Conservation (phyloP, 805 yeast genomes). For the Cyberlindnera xylosilytica region DNA sequence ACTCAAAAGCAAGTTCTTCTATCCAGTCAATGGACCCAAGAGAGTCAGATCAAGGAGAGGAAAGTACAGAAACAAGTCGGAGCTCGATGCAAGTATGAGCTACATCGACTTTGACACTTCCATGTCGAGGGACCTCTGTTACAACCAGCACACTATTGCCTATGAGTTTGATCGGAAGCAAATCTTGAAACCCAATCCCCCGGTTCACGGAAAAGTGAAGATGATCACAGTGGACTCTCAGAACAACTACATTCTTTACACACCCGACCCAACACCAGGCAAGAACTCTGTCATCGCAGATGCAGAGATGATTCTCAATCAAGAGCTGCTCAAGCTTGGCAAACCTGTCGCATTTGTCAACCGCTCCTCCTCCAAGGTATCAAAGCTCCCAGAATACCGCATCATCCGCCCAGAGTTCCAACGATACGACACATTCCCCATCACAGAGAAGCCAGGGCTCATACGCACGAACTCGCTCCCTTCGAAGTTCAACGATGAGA, state of each 20-base stretch:
- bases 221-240: constrained; percentile 26
- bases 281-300: constrained; percentile 21
- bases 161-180: constrained; percentile 6
- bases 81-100: constrained; percentile 23
- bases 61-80: constrained; percentile 24
- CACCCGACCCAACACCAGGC: constrained; percentile 22
- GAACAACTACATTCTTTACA: constrained; percentile 26
- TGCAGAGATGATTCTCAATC: constrained; percentile 23
- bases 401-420: constrained; percentile 15
- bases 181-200: constrained; percentile 13
- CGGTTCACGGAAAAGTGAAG: constrained; percentile 9
- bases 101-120: constrained; percentile 23
- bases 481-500: constrained; percentile 10
- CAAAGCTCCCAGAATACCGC: constrained; percentile 12
- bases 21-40: constrained; percentile 26
- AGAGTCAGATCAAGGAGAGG: constrained; percentile 22
- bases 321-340: constrained; percentile 22
- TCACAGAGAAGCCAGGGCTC: constrained; percentile 7
- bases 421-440: constrained; percentile 17
- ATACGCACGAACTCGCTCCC: constrained; percentile 25
- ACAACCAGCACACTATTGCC: constrained; percentile 16
- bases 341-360: constrained; percentile 10
- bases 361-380: too few relatives aligned
- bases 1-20: constrained; percentile 18
- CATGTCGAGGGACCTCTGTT: constrained; percentile 24